phyloP scores from a whole-genome alignment of 768 basidiomycete species.

The Rhizopogon rudus region DNA sequence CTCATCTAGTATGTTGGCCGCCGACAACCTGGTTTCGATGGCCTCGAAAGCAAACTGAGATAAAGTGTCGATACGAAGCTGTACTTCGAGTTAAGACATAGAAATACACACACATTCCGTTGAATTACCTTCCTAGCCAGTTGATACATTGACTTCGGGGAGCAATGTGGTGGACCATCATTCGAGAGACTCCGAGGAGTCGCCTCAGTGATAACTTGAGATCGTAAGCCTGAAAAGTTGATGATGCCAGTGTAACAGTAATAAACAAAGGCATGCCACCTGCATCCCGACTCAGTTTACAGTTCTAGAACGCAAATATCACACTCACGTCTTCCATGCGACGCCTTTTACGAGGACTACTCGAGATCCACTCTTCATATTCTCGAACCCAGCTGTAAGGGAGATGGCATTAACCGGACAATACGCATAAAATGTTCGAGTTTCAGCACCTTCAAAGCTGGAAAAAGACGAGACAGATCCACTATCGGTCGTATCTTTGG shows the following conservation, averaged over 20 bases:
- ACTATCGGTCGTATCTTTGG: neutral
- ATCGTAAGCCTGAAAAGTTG: constrained; percentile 3
- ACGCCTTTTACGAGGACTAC: constrained; percentile 2
- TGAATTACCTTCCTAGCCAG: constrained; percentile 19
- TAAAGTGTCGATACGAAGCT: too few relatives aligned
- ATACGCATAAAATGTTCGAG: too few relatives aligned
- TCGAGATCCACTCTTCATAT: neutral
- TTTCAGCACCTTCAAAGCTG: neutral
- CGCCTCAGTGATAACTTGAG: neutral
- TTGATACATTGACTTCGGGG: constrained; percentile 36
- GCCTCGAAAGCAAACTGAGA: constrained; percentile 12
- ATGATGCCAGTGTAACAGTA: constrained; percentile 6
- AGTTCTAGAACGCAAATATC: neutral
- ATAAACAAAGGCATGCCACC: constrained; percentile 5
- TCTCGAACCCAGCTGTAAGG: neutral
- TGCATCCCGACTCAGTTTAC: neutral
- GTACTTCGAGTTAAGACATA: too few relatives aligned
- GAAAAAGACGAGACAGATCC: neutral
- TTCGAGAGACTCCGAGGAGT: neutral
- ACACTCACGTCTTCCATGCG: constrained; percentile 5
- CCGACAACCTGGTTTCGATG: constrained; percentile 17
- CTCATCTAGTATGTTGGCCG: constrained; percentile 23
- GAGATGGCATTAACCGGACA: too few relatives aligned
- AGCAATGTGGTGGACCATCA: constrained; percentile 13
- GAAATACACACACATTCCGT: too few relatives aligned